phyloP scores from a whole-genome alignment of 108 stramenopile species.

The Conticribra guillardii region DNA sequence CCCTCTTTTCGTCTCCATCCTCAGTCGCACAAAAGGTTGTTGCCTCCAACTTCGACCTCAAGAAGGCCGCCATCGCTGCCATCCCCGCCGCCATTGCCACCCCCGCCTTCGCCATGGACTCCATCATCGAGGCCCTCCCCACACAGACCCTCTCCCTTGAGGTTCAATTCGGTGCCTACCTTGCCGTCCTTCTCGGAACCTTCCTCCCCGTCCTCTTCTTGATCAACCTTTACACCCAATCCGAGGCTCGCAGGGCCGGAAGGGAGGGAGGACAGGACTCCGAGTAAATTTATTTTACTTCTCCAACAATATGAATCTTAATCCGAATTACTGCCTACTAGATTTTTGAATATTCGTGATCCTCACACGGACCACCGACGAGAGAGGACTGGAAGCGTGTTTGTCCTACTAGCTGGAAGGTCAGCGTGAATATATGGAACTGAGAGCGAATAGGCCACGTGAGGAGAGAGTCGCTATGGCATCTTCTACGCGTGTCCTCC shows the following conservation, averaged over 20 bases:
- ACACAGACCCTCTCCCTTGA: constrained; percentile 84
- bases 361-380: too few species aligned
- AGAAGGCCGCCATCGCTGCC: constrained; percentile 69
- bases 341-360: not conserved
- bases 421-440: too few species aligned
- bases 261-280: constrained; percentile 72
- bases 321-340: too few species aligned
- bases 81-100: constrained; percentile 70
- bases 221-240: constrained; percentile 93
- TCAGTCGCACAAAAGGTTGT: constrained; percentile 59
- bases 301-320: not conserved
- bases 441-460: too few species aligned
- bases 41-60: constrained; percentile 51
- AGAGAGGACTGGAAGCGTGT: not conserved
- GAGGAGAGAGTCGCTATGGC: too few species aligned
- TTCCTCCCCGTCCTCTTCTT: constrained; percentile 93
- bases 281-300: constrained; percentile 57
- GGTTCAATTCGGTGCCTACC: constrained; percentile 93
- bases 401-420: too few species aligned
- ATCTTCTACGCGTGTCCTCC: too few species aligned
- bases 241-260: constrained; percentile 88
- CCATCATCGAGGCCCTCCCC: constrained; percentile 79
- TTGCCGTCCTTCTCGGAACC: constrained; percentile 93
- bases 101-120: constrained; percentile 88
- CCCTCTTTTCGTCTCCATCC: not conserved